These are phyloP conservation scores for Acrocalymma vagum DNA, from an alignment of 2,329 filamentous ascomycete species.

Conservation along the genomic window DNA sequence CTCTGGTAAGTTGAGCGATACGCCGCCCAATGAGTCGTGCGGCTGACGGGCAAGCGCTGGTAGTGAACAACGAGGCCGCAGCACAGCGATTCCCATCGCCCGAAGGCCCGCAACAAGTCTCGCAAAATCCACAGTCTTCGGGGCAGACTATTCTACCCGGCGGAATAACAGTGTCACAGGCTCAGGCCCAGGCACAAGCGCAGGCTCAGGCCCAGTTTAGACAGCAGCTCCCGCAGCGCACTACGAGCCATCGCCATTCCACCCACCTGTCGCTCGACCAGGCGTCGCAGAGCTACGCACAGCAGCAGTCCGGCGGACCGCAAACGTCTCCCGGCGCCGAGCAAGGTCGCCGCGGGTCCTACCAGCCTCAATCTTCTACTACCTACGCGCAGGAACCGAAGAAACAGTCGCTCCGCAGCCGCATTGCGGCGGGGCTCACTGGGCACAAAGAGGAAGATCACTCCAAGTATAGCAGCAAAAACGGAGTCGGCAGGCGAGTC, in stretches of 20 bases:
- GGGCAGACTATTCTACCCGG: slow-evolving; percentile 20
- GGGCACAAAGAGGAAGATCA: slow-evolving; percentile 44
- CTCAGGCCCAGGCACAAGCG: slow-evolving; percentile 11
- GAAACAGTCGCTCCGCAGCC: slow-evolving; percentile 44
- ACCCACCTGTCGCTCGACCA: slow-evolving; percentile 41
- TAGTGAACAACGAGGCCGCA: slow-evolving; percentile 43
- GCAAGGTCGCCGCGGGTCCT: slow-evolving; percentile 30
- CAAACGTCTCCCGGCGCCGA: slow-evolving; percentile 34
- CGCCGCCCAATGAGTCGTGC: slow-evolving; percentile 34
- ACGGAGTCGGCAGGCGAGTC: slow-evolving; percentile 39
- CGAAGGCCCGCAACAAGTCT: slow-evolving; percentile 29
- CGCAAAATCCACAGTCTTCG: slow-evolving; percentile 25
- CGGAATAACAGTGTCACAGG: slow-evolving; percentile 18
- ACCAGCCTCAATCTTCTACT: slow-evolving; percentile 28
- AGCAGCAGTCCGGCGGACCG: slow-evolving; percentile 24
- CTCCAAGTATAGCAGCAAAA: slow-evolving; percentile 37
- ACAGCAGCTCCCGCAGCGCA: slow-evolving; percentile 35
- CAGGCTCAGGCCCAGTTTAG: slow-evolving; percentile 26
- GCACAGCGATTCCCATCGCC: slow-evolving; percentile 33
- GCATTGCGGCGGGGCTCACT: slow-evolving; percentile 36
- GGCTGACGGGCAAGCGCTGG: slow-evolving; percentile 43
- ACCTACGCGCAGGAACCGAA: slow-evolving; percentile 30
- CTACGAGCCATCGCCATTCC: slow-evolving; percentile 40
- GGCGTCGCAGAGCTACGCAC: slow-evolving; percentile 34
- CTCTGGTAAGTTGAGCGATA: slow-evolving; percentile 40